Conservation (phyloP, 352 stramenopile genomes). For the Phytophthora kernoviae region DNA sequence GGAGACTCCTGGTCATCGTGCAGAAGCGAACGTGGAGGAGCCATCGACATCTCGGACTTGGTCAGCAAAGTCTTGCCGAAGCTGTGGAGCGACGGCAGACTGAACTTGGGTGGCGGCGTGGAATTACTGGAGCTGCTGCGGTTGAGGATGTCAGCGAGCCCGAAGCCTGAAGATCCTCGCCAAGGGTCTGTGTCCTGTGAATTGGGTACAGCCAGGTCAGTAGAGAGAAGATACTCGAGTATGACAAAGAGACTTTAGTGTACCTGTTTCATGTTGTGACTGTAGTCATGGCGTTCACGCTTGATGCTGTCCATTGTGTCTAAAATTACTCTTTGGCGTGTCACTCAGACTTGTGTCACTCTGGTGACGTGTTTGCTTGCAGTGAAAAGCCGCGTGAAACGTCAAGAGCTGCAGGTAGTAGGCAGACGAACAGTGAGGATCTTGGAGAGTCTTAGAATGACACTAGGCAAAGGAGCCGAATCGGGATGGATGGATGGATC, state of each 20-base stretch:
- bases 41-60: conserved; percentile 51
- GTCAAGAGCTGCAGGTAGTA: conserved; percentile 12
- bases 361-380: conserved; percentile 3
- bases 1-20: conserved; percentile 38
- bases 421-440: conserved; percentile 29
- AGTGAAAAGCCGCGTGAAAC: conserved; percentile 1
- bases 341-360: conserved; percentile 22
- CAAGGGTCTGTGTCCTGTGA: conserved; percentile 74
- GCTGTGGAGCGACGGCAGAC: conserved; percentile 75
- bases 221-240: conserved; percentile 21
- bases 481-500: conserved; percentile 38
- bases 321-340: conserved; percentile 35
- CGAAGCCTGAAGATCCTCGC: conserved; percentile 69
- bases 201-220: conserved; percentile 12
- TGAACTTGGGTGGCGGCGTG: conserved; percentile 58
- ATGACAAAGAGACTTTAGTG: not conserved
- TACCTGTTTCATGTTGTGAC: conserved; percentile 44
- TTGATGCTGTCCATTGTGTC: conserved; percentile 33
- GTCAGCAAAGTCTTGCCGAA: conserved; percentile 69
- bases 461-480: not conserved
- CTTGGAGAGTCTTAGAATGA: conserved; percentile 30
- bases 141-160: conserved; percentile 84
- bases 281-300: conserved; percentile 34
- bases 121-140: conserved; percentile 30
- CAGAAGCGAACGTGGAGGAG: conserved; percentile 39